These are phyloP conservation scores for Prorocentrum cordatum DNA, from an alignment of 169 alveolate species.

Conservation along the genomic window DNA sequence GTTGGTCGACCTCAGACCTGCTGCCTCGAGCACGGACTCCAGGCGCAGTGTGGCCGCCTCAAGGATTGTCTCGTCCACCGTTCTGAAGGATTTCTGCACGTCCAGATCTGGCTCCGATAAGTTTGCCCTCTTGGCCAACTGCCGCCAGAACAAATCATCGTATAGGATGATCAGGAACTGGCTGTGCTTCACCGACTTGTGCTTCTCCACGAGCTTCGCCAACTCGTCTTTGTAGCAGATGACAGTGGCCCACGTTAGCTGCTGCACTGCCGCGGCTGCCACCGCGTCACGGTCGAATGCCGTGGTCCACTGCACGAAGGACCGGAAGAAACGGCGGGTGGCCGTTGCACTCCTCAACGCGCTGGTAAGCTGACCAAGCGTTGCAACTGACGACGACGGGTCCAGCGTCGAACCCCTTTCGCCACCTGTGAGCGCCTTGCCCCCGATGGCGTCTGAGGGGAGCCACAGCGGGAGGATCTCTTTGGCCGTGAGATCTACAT, in stretches of 20 bases:
- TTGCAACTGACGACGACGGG: not conserved
- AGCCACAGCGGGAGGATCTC: not conserved
- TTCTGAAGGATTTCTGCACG: too few species aligned
- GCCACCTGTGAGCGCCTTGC: not conserved
- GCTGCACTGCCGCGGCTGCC: not conserved
- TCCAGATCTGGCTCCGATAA: too few species aligned
- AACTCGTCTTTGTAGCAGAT: not conserved
- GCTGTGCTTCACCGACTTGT: not conserved
- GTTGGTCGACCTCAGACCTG: too few species aligned
- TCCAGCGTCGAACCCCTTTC: not conserved
- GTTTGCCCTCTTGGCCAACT: too few species aligned
- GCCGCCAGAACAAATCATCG: constrained; percentile 1
- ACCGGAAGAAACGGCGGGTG: not conserved
- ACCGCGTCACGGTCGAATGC: not conserved
- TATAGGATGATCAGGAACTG: not conserved
- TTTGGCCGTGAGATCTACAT: not conserved
- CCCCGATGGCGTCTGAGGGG: not conserved
- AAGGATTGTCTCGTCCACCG: too few species aligned
- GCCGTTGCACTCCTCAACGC: constrained; percentile 5
- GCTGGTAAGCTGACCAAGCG: not conserved
- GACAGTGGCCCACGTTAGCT: not conserved
- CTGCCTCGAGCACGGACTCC: too few species aligned
- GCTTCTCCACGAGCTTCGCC: not conserved
- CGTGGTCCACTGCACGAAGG: constrained; percentile 1
- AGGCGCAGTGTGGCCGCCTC: too few species aligned